Evolutionary conservation across 129 eudicot species (phyloP).

Genomic region (Rutidosis leptorrhynchoides): DNA sequence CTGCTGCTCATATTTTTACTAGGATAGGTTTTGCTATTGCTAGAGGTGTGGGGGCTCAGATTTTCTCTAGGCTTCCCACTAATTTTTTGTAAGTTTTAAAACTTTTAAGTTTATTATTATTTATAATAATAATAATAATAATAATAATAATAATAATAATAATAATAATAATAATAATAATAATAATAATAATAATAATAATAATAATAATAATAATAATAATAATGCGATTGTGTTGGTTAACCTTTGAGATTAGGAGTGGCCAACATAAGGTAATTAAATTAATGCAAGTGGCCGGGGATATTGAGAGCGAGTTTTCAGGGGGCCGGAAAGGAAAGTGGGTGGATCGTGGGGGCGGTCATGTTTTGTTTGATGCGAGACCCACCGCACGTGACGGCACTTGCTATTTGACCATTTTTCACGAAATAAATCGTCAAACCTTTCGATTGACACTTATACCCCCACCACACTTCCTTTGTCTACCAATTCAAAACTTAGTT

Average conservation of each 20-base stretch:
- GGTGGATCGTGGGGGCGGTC: neutral
- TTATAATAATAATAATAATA: too few relatives aligned
- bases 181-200: too few relatives aligned
- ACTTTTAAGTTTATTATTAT: too few relatives aligned
- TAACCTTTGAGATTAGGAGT: neutral
- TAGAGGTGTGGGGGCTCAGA: too few relatives aligned
- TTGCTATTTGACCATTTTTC: neutral
- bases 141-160: too few relatives aligned
- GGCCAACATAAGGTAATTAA: neutral
- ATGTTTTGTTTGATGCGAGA: neutral
- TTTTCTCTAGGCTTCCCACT: too few relatives aligned
- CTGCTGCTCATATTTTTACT: too few relatives aligned
- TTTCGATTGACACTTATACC: neutral
- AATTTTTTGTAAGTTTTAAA: too few relatives aligned
- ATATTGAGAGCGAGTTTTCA: neutral
- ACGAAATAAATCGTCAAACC: neutral
- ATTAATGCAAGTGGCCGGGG: neutral
- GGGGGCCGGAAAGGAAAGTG: neutral
- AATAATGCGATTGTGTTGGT: neutral
- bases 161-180: too few relatives aligned
- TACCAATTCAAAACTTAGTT: neutral
- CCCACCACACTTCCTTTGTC: neutral
- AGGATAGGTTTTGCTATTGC: too few relatives aligned
- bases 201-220: too few relatives aligned
- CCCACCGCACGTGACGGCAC: constrained; percentile 1